These are phyloP conservation scores for Wickerhamiella azymoides DNA, from an alignment of 805 yeast genomes.

Conservation along the genomic window DNA sequence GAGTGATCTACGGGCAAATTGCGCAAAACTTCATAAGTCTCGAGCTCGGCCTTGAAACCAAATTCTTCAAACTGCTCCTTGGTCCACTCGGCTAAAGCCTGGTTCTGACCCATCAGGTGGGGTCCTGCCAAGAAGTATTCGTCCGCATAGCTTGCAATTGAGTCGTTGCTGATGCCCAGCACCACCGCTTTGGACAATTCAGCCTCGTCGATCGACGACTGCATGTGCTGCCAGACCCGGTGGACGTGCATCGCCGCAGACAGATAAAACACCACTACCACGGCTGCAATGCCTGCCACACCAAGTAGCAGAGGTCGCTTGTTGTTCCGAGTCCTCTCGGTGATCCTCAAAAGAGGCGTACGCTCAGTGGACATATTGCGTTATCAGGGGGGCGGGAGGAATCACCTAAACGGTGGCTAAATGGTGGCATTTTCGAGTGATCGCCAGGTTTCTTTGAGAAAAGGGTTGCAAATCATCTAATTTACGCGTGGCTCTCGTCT, in stretches of 20 bases:
- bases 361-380: background rate
- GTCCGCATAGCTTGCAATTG: conserved; percentile 12
- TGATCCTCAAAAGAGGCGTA: conserved; percentile 2
- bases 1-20: conserved; percentile 48
- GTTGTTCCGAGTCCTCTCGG: background rate
- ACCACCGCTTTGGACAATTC: conserved; percentile 31
- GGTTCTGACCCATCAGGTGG: conserved; percentile 28
- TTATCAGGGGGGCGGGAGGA: background rate
- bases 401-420: background rate
- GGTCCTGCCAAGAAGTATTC: conserved; percentile 21
- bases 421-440: no score
- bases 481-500: no score
- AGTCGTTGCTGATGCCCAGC: conserved; percentile 10
- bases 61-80: conserved; percentile 41
- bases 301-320: background rate
- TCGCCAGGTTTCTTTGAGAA: no score
- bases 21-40: conserved; percentile 45
- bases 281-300: background rate
- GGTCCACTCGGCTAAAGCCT: conserved; percentile 39
- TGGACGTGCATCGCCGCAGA: background rate
- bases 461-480: background rate
- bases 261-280: background rate
- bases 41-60: conserved; percentile 42
- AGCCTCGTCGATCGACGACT: conserved; percentile 26
- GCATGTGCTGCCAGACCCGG: background rate